phyloP scores from a whole-genome alignment of 352 stramenopile species.

The Lagenidium sp. region DNA sequence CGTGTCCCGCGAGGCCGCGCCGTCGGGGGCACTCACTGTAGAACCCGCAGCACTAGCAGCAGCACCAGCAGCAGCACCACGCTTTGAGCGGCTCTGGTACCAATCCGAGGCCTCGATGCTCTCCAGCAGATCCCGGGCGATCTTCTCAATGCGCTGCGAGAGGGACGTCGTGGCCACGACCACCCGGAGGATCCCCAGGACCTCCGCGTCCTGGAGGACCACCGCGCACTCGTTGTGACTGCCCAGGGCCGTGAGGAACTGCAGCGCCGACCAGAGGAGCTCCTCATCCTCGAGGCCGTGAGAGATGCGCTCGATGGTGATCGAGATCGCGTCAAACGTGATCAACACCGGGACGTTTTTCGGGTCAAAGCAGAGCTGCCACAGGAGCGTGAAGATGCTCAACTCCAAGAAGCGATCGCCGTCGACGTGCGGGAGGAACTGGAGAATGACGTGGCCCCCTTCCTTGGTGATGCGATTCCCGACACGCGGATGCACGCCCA shows the following conservation, averaged over 20 bases:
- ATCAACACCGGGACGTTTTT: slow-evolving; percentile 22
- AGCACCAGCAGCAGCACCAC: too few species aligned
- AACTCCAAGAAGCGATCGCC: slow-evolving; percentile 17
- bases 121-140: neutral
- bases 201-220: neutral
- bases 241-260: slow-evolving; percentile 20
- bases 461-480: slow-evolving; percentile 12
- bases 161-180: neutral
- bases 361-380: slow-evolving; percentile 21
- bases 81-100: too few species aligned
- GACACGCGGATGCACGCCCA: slow-evolving; percentile 16
- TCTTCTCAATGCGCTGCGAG: neutral
- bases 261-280: slow-evolving; percentile 17
- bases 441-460: slow-evolving; percentile 18
- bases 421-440: slow-evolving; percentile 15
- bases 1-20: neutral
- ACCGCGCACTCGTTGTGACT: neutral
- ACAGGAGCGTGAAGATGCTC: slow-evolving; percentile 20
- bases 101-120: neutral
- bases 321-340: slow-evolving; percentile 25
- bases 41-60: too few species aligned
- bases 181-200: neutral
- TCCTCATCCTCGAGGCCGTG: slow-evolving; percentile 19
- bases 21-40: neutral
- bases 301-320: slow-evolving; percentile 19